Conservation (phyloP, 2,329 filamentous ascomycete genomes). For the Helotiales sp. region DNA sequence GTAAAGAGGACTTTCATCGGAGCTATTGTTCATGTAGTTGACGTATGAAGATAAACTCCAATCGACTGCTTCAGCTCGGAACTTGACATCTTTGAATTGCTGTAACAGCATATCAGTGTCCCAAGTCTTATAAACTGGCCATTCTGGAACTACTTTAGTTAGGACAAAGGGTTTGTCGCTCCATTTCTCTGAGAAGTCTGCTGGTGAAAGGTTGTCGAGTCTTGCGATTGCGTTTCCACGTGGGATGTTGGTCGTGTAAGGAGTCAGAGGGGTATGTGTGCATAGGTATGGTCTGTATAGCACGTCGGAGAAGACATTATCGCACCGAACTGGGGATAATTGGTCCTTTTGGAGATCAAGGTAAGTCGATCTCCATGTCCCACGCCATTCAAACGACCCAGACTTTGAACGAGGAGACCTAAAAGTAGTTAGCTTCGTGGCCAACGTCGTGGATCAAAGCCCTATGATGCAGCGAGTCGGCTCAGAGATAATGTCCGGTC, state of each 20-base stretch:
- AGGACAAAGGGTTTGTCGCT: conserved; percentile 83
- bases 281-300: conserved; percentile 90
- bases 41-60: conserved; percentile 84
- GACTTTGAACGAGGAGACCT: conserved; percentile 32
- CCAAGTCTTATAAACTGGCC: conserved; percentile 79
- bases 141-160: conserved; percentile 75
- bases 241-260: conserved; percentile 73
- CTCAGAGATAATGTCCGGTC: too few species aligned
- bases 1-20: conserved; percentile 88
- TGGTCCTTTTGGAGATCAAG: conserved; percentile 56
- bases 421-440: conserved; percentile 5
- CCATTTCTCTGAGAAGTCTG: conserved; percentile 76
- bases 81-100: conserved; percentile 66
- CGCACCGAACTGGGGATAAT: conserved; percentile 66
- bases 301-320: conserved; percentile 83
- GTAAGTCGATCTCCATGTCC: conserved; percentile 81
- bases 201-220: conserved; percentile 65
- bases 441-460: too few species aligned
- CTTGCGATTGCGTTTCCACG: conserved; percentile 69
- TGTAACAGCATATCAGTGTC: conserved; percentile 64
- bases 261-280: conserved; percentile 68
- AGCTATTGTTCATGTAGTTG: conserved; percentile 76
- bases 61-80: conserved; percentile 90
- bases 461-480: too few species aligned
- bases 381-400: conserved; percentile 60